A percentile compares a stretch with the other conserved stretches of the same genome.
Evolutionary conservation across 1,284 basidiomycete species (phyloP).

Genomic region (Gymnopus androsaceus): DNA sequence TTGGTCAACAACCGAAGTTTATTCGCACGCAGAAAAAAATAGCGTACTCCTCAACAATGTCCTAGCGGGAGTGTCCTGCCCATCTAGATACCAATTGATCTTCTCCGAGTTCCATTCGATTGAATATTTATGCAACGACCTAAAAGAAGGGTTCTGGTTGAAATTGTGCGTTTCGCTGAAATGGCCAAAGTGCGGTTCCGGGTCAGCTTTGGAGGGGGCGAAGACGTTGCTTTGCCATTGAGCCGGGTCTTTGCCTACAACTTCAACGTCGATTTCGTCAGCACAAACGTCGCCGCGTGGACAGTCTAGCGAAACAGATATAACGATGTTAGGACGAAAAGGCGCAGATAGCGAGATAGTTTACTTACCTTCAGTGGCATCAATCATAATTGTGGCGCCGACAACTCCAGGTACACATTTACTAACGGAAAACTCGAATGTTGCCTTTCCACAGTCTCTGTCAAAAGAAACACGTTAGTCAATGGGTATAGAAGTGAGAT

Average conservation of each 20-base stretch:
- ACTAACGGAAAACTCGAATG: conserved; percentile 35
- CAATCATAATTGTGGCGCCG: conserved; percentile 42
- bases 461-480: not conserved
- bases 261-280: conserved; percentile 51
- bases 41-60: conserved; percentile 37
- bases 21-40: conserved; percentile 12
- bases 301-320: not conserved
- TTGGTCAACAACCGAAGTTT: not conserved
- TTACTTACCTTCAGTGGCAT: conserved; percentile 22
- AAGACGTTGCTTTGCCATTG: conserved; percentile 52
- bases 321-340: not conserved
- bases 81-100: conserved; percentile 48
- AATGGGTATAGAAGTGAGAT: too few species aligned
- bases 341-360: not conserved
- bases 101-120: conserved; percentile 45
- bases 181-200: conserved; percentile 38
- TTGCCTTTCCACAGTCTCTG: conserved; percentile 38
- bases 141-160: conserved; percentile 21
- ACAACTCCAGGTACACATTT: conserved; percentile 39
- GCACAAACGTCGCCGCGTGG: conserved; percentile 13
- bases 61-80: conserved; percentile 33
- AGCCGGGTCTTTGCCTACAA: conserved; percentile 39
- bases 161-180: conserved; percentile 39
- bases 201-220: conserved; percentile 34
- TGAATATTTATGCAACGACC: conserved; percentile 37